Evolutionary conservation across 2,329 filamentous ascomycete species (phyloP).

Genomic region (Cadophora malorum): DNA sequence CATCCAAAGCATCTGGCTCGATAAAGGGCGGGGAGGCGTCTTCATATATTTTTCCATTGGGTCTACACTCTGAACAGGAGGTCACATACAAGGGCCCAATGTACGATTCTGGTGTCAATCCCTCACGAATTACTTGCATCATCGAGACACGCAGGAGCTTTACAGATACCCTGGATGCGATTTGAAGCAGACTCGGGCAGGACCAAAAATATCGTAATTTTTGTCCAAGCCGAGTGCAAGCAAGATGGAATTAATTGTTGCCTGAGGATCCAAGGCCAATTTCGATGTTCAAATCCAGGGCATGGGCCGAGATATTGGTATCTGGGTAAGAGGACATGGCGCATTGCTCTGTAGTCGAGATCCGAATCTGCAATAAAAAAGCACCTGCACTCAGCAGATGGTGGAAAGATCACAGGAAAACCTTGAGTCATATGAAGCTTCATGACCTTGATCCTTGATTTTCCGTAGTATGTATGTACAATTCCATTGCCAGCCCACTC

Average conservation of each 20-base stretch:
- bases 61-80: no score
- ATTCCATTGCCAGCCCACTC: slow-evolving; percentile 19
- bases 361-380: background rate
- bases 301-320: background rate
- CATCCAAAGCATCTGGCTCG: no score
- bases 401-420: background rate
- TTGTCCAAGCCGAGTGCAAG: background rate
- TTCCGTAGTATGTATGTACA: slow-evolving; percentile 34
- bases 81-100: no score
- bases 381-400: background rate
- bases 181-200: background rate
- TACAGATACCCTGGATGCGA: background rate
- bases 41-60: no score
- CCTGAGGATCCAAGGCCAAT: background rate
- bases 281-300: background rate
- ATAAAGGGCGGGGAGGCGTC: no score
- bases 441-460: background rate
- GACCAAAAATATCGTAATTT: background rate
- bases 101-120: no score
- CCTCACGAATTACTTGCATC: no score
- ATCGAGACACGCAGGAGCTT: no score
- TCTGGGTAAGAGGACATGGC: background rate
- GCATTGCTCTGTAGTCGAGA: background rate
- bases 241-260: background rate
- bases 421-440: background rate